These are phyloP conservation scores for Colletotrichum liaoningense DNA, from an alignment of 2,329 filamentous ascomycete genomes.

Conservation along the genomic window DNA sequence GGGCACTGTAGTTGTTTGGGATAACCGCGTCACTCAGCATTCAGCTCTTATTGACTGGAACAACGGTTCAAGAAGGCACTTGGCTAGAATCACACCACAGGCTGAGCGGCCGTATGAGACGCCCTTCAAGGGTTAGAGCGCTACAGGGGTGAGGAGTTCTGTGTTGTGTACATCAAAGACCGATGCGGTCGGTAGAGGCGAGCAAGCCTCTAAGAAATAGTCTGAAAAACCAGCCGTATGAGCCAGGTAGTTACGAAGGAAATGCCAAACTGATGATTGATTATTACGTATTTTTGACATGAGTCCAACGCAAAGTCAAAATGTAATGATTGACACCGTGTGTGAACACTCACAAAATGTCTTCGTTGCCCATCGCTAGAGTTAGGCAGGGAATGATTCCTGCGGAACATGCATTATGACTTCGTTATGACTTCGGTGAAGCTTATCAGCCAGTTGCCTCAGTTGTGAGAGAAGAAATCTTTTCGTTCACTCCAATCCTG, in stretches of 20 bases:
- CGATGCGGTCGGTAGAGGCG: not conserved
- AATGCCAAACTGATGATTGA: not conserved
- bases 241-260: not conserved
- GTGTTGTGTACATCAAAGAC: not conserved
- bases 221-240: not conserved
- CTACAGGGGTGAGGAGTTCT: not conserved
- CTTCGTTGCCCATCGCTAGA: no score
- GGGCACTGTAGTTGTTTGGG: conserved; percentile 33
- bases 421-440: no score
- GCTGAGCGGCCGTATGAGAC: conserved; percentile 33
- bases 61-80: conserved; percentile 31
- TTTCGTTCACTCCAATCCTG: no score
- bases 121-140: conserved; percentile 28
- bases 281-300: not conserved
- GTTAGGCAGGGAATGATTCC: no score
- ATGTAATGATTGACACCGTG: no score
- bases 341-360: no score
- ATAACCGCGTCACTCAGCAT: conserved; percentile 33
- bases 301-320: no score
- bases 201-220: not conserved
- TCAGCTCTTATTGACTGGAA: conserved; percentile 34
- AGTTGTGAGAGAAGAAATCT: no score
- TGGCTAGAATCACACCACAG: conserved; percentile 34
- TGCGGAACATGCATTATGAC: no score
- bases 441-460: no score